Conservation (phyloP, 495 filamentous ascomycete genomes). For the Niebla homalea region DNA sequence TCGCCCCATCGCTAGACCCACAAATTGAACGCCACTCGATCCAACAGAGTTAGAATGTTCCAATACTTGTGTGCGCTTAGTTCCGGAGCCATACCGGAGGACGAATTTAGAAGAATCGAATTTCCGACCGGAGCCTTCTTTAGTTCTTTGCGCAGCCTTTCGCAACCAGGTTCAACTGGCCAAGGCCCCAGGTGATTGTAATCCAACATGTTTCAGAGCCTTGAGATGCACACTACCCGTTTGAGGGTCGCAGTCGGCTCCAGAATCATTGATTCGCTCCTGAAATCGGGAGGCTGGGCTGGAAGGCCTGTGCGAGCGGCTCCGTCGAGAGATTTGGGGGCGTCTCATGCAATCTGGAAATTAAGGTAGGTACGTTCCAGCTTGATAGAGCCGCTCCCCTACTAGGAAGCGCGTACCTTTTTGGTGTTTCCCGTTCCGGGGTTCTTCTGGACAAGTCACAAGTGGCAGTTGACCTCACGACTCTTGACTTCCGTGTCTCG, state of each 20-base stretch:
- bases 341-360: no score
- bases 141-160: background rate
- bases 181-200: background rate
- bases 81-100: background rate
- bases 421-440: background rate
- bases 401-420: background rate
- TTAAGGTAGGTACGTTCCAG: background rate
- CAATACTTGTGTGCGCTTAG: background rate
- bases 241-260: background rate
- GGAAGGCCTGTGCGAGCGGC: slow-evolving; percentile 4
- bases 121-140: slow-evolving; percentile 1
- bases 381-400: background rate
- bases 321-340: background rate
- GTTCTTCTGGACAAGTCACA: no score
- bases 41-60: slow-evolving; percentile 3
- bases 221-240: background rate
- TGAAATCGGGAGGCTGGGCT: background rate
- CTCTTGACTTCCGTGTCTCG: no score
- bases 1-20: background rate
- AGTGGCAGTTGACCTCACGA: no score
- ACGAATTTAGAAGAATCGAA: slow-evolving; percentile 1
- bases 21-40: slow-evolving; percentile 4
- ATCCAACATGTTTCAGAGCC: slow-evolving; percentile 1
- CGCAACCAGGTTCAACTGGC: background rate
- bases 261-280: background rate